These are phyloP conservation scores for Cyclaneusma minus DNA, from an alignment of 2,329 filamentous ascomycete genomes.

Conservation along the genomic window DNA sequence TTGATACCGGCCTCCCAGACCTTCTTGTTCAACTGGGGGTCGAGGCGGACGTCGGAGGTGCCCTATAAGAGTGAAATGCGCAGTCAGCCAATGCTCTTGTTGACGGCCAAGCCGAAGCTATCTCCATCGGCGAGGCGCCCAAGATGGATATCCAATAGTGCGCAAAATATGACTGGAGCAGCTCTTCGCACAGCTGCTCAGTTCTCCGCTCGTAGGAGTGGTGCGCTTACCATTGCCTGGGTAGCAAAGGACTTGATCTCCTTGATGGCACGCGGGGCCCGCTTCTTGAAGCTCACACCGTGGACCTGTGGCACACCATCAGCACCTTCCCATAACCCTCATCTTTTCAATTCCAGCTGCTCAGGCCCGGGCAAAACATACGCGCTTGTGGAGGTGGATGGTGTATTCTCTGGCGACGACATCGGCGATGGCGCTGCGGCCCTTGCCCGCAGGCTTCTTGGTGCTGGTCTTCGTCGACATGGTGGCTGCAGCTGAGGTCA, in stretches of 20 bases:
- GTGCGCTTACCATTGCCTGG: conserved; percentile 78
- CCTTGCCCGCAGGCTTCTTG: conserved; percentile 56
- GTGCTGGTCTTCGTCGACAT: conserved; percentile 48
- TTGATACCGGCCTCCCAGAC: conserved; percentile 99
- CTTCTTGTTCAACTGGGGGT: conserved; percentile 99
- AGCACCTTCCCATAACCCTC: conserved; percentile 20
- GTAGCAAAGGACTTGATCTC: conserved; percentile 93
- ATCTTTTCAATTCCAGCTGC: conserved; percentile 46
- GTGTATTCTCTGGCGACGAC: conserved; percentile 99
- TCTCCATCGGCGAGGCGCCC: no score
- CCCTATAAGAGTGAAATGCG: conserved; percentile 40
- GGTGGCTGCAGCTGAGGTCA: conserved; percentile 33
- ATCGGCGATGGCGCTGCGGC: conserved; percentile 92
- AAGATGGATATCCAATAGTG: no score
- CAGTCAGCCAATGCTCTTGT: conserved; percentile 5
- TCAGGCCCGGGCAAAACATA: conserved; percentile 38
- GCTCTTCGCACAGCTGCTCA: no score
- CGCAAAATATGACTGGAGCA: no score
- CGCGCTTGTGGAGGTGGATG: conserved; percentile 99
- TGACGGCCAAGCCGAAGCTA: no score
- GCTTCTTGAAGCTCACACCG: conserved; percentile 98
- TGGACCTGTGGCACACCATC: conserved; percentile 57
- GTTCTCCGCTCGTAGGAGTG: not conserved
- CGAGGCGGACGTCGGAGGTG: conserved; percentile 90
- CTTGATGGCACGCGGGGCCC: conserved; percentile 96